Percentiles rank a stretch among this genome's conserved stretches.
Evolutionary conservation across 139 green algal species (phyloP).

Genomic region (Asterochloris erici): DNA sequence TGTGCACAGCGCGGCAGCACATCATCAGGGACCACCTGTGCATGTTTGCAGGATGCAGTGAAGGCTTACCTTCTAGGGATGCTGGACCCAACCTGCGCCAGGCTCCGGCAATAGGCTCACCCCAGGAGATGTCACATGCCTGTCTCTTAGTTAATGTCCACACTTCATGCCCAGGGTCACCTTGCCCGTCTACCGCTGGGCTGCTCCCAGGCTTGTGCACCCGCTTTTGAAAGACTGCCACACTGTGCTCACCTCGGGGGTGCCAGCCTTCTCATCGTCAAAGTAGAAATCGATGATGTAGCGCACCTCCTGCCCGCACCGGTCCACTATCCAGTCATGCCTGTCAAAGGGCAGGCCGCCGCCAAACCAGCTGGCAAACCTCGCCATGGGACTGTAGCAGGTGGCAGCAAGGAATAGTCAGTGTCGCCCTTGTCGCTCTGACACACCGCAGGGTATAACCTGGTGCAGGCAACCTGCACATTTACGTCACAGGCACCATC

Average conservation of each 20-base stretch:
- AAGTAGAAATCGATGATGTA: conserved; percentile 99
- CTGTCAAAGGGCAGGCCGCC: conserved; percentile 85
- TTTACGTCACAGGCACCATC: too few species aligned
- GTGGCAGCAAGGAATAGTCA: too few species aligned
- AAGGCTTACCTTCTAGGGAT: too few species aligned
- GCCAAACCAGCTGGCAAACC: conserved; percentile 54
- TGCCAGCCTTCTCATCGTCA: conserved; percentile 86
- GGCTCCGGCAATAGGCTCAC: too few species aligned
- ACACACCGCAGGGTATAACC: too few species aligned
- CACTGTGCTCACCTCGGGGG: conserved; percentile 46
- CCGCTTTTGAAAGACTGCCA: background rate
- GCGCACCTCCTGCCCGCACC: conserved; percentile 76
- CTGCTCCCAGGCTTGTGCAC: background rate
- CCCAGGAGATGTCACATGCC: background rate
- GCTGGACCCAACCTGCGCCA: too few species aligned
- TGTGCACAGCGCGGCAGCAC: too few species aligned
- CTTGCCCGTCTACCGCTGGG: background rate
- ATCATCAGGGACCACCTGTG: too few species aligned
- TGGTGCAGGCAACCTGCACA: too few species aligned
- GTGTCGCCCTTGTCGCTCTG: too few species aligned
- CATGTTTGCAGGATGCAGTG: too few species aligned
- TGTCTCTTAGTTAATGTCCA: background rate
- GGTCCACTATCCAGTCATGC: conserved; percentile 94
- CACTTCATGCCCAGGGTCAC: too few species aligned
- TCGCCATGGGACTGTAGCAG: conserved; percentile 67